Conservation (phyloP, 805 yeast species). For the Pichia nanzhaoensis region DNA sequence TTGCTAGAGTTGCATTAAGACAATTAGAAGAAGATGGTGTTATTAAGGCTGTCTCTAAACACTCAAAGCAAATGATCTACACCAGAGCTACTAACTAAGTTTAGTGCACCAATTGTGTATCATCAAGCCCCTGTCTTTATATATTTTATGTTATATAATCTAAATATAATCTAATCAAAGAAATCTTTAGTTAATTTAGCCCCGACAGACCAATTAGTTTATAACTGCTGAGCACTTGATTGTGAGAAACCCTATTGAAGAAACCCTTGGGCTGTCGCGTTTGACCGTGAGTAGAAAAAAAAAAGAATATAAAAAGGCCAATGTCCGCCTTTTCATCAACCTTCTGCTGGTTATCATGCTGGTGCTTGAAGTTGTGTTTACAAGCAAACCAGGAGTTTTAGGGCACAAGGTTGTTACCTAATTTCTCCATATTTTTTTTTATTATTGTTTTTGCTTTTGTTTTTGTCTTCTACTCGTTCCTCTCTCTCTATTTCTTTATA, state of each 20-base stretch:
- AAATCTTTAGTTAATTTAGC: not conserved
- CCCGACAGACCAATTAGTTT: too few relatives aligned
- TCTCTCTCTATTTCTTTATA: slow-evolving; percentile 11
- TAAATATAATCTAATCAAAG: not conserved
- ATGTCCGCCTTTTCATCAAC: not conserved
- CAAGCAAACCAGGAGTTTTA: not conserved
- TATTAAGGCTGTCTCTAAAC: slow-evolving; percentile 89
- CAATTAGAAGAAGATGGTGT: slow-evolving; percentile 94
- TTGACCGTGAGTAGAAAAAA: too few relatives aligned
- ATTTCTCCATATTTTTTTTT: not conserved
- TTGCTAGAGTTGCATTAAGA: slow-evolving; percentile 96
- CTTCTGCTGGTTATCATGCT: too few relatives aligned
- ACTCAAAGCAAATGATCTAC: slow-evolving; percentile 96
- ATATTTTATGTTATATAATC: not conserved
- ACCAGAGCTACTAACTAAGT: slow-evolving; percentile 68
- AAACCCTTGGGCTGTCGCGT: slow-evolving; percentile 4
- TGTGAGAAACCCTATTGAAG: slow-evolving; percentile 4
- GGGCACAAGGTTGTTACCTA: slow-evolving; percentile 3
- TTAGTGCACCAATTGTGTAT: slow-evolving; percentile 1
- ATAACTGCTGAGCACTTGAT: too few relatives aligned
- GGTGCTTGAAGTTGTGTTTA: too few relatives aligned
- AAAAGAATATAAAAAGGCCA: slow-evolving; percentile 6
- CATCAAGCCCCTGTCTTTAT: not conserved
- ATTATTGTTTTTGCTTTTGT: not conserved
- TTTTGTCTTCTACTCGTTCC: not conserved